Evolutionary conservation across 768 basidiomycete species (phyloP), one percentile per base, ranked within the genome.

Genomic region (Wakefieldia striispora): DNA sequence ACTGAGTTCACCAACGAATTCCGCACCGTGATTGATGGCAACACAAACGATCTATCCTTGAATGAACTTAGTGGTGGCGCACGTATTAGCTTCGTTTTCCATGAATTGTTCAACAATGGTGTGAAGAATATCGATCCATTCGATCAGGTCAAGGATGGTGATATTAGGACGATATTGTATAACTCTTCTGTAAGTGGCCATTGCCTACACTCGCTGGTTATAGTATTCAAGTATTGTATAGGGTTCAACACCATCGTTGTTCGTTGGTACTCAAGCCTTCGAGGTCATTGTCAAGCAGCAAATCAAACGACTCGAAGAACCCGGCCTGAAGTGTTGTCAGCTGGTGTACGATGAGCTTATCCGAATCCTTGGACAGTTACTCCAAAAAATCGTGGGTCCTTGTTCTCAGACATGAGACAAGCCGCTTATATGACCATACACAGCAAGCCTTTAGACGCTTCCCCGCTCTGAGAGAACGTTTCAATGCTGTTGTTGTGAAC

Each of bases 281-380:
- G 97, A 99, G 62, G 91, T 95, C 52, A 98, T 99, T 59, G 92
- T 98, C 59, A 99, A 98, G 75, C 92, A 98, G 67, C 97, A 99
- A 71, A 99, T 99, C 70, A 89, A 94, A 70, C 82, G 97, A 36
- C 72, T 99, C 45, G 97, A 98, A 66, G 97, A 98, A 7, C 97
- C 97, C 12, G 76, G 81, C 55, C 70, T 97, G 58, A 95, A 95
- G 66, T 98, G 97, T 62, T 95, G 93, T 63, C 86, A 94, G 55
- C 76, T 98, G 51, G 91, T 99, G 4, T 98, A 97, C 56, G 97
- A 98, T 60, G 97, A 98, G 65, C 81, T 99, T 35, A 97, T 97
- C 64, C 84, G 97, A 41, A 99, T 99, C 54, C 82, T 99, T 37
- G 85, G 88, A 16, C 94, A 97, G 59, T 73, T 98, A 2, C 75